phyloP scores from a whole-genome alignment of 805 yeast genomes.

The Lachancea nothofagi region DNA sequence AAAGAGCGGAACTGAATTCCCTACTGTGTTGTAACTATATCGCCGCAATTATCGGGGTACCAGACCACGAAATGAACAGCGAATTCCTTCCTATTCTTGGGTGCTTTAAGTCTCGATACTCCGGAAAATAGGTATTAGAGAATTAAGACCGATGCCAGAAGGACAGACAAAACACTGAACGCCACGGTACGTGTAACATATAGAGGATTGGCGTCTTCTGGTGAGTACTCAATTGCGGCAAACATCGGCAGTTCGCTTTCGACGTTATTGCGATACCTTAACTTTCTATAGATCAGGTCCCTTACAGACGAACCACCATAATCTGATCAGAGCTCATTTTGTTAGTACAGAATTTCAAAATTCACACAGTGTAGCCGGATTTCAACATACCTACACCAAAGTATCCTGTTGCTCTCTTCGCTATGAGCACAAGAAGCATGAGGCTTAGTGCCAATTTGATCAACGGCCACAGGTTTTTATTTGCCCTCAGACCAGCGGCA shows the following conservation, averaged over 20 bases:
- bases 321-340: too few relatives aligned
- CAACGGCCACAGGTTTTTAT: background rate
- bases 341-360: background rate
- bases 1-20: too few relatives aligned
- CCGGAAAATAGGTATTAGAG: too few relatives aligned
- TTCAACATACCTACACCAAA: background rate
- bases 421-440: background rate
- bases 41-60: too few relatives aligned
- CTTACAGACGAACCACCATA: too few relatives aligned
- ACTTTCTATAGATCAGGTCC: too few relatives aligned
- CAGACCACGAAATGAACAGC: too few relatives aligned
- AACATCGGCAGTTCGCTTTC: conserved; percentile 10
- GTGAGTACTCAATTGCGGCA: conserved; percentile 15
- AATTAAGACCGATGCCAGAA: conserved; percentile 9
- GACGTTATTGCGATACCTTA: background rate
- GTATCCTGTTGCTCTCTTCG: background rate
- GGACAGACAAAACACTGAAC: conserved; percentile 13
- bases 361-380: background rate
- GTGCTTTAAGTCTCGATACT: too few relatives aligned
- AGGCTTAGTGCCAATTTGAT: background rate
- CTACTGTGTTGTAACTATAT: too few relatives aligned
- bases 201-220: conserved; percentile 26
- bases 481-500: background rate
- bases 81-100: too few relatives aligned
- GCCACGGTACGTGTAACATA: conserved; percentile 15